A percentile compares a stretch with the other conserved stretches of the same genome.
These are phyloP conservation scores for Geosiphon pyriformis DNA, from an alignment of 192 early-diverging fungal genomes.

Conservation along the genomic window DNA sequence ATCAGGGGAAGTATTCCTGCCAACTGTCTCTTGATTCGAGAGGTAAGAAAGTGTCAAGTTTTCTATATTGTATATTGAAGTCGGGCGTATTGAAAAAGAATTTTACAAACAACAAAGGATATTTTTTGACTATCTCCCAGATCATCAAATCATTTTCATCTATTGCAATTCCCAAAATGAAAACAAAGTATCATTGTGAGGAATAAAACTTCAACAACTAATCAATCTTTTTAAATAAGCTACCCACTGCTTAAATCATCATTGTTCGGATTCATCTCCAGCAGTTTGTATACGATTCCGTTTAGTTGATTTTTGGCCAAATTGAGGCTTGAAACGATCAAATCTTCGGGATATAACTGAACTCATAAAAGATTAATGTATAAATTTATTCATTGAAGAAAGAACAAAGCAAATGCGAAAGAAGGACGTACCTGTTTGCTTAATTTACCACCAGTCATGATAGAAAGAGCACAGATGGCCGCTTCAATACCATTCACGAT, in stretches of 20 bases:
- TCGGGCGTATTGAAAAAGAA: not conserved
- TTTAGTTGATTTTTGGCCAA: conserved; percentile 20
- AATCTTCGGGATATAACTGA: conserved; percentile 25
- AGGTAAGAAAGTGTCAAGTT: conserved; percentile 4
- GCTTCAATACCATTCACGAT: conserved; percentile 23
- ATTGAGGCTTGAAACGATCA: conserved; percentile 24
- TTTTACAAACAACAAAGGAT: conserved; percentile 10
- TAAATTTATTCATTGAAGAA: not conserved
- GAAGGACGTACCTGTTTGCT: conserved; percentile 22
- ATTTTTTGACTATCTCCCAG: conserved; percentile 11
- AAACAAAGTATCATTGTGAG: conserved; percentile 1
- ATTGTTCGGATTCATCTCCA: conserved; percentile 7
- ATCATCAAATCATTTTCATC: conserved; percentile 9
- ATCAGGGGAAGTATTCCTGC: conserved; percentile 9
- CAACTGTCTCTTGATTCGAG: conserved; percentile 12
- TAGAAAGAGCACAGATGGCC: conserved; percentile 14
- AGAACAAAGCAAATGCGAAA: too few species aligned
- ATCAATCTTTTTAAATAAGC: too few species aligned
- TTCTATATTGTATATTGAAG: too few species aligned
- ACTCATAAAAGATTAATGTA: not conserved
- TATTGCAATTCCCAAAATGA: conserved; percentile 3
- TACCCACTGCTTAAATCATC: conserved; percentile 22
- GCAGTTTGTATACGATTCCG: conserved; percentile 11
- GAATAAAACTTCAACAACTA: too few species aligned
- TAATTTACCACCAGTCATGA: conserved; percentile 25